These are phyloP conservation scores for Pseudogymnoascus verrucosus DNA, from an alignment of 2,329 filamentous ascomycete species.

Conservation along the genomic window DNA sequence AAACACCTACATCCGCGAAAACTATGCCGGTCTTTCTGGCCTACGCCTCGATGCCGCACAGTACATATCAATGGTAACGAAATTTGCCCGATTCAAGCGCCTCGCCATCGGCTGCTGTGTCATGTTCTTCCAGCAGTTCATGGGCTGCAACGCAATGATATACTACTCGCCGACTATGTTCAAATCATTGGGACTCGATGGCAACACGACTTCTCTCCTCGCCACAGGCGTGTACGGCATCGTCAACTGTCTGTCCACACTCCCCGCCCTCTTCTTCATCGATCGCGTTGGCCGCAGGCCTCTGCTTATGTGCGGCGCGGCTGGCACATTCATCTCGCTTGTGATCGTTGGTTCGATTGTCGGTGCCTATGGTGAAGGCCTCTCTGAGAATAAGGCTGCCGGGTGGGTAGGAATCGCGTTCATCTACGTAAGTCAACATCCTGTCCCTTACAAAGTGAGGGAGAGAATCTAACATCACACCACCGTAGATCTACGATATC, in stretches of 20 bases:
- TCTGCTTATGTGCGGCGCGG: constrained; percentile 36
- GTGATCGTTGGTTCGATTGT: constrained; percentile 48
- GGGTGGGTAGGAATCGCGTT: constrained; percentile 53
- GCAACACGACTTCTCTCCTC: constrained; percentile 40
- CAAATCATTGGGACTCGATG: constrained; percentile 33
- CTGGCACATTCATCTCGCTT: constrained; percentile 44
- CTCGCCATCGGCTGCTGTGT: constrained; percentile 18
- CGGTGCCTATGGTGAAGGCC: constrained; percentile 39
- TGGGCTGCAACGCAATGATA: constrained; percentile 22
- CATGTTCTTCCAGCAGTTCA: constrained; percentile 30
- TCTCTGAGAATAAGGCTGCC: constrained; percentile 38
- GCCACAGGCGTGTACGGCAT: constrained; percentile 52
- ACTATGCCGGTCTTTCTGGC: constrained; percentile 34
- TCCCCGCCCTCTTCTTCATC: constrained; percentile 30
- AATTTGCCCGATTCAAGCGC: constrained; percentile 16
- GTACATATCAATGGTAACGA: constrained; percentile 17
- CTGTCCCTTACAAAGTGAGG: background rate
- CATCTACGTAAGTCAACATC: constrained; percentile 36
- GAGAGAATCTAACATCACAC: constrained; percentile 20
- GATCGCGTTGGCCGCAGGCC: constrained; percentile 29
- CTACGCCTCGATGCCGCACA: constrained; percentile 14
- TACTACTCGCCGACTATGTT: constrained; percentile 41
- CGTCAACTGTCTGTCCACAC: constrained; percentile 40
- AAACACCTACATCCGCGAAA: constrained; percentile 41
- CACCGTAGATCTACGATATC: constrained; percentile 51